Conservation (phyloP, 768 basidiomycete species). For the Phallus indusiatus region DNA sequence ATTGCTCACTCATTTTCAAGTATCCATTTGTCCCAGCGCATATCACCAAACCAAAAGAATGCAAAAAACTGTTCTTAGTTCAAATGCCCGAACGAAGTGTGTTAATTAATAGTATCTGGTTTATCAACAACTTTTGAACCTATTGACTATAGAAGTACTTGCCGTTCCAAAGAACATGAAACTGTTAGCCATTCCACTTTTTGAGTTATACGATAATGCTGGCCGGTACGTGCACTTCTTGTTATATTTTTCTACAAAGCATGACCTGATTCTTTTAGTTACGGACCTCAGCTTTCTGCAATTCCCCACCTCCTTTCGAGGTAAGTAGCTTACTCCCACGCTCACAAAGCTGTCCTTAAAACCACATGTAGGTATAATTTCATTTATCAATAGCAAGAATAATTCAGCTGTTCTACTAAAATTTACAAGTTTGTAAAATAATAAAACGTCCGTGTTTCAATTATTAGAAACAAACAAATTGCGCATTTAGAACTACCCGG, state of each 20-base stretch:
- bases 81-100: conserved; percentile 91
- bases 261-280: conserved; percentile 31
- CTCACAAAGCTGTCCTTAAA: background rate
- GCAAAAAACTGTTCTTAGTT: conserved; percentile 91
- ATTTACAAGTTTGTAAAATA: no score
- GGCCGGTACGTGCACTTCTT: conserved; percentile 46
- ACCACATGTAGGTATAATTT: conserved; percentile 44
- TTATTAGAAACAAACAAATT: no score
- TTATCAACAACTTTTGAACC: background rate
- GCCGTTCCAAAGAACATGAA: conserved; percentile 99
- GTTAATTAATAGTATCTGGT: conserved; percentile 20
- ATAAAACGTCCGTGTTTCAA: no score
- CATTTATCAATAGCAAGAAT: conserved; percentile 50
- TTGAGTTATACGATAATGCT: conserved; percentile 96
- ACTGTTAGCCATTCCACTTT: conserved; percentile 89
- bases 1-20: conserved; percentile 28
- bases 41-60: conserved; percentile 95
- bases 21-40: conserved; percentile 94
- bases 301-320: conserved; percentile 88
- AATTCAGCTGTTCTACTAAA: background rate
- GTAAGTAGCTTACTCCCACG: conserved; percentile 27
- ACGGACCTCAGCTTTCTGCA: conserved; percentile 90
- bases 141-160: conserved; percentile 60
- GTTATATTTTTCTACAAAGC: background rate
- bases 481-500: no score